These are phyloP conservation scores for Aspergillus incahuasiensis DNA, from an alignment of 495 filamentous ascomycete genomes.

Conservation along the genomic window DNA sequence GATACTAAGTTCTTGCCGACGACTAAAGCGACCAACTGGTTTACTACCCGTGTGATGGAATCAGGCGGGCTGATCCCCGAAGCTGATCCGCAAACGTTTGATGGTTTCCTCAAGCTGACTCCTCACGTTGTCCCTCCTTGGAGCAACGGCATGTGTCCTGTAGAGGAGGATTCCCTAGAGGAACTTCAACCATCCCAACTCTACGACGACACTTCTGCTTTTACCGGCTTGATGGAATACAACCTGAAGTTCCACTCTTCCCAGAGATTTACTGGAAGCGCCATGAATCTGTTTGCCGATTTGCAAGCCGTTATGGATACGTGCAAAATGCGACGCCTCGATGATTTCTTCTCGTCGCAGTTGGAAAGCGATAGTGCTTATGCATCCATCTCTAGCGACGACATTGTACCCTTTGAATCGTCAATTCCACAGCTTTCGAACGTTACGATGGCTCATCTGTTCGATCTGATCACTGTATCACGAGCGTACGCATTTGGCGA, in stretches of 20 bases:
- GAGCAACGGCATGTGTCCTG: slow-evolving; percentile 19
- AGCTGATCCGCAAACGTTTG: slow-evolving; percentile 37
- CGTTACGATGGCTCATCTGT: slow-evolving; percentile 43
- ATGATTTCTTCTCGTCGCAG: slow-evolving; percentile 31
- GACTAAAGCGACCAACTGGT: slow-evolving; percentile 39
- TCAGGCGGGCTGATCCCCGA: slow-evolving; percentile 36
- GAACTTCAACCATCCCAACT: slow-evolving; percentile 26
- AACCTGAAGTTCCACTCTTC: slow-evolving; percentile 27
- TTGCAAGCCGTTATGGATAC: slow-evolving; percentile 36
- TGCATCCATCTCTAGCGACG: slow-evolving; percentile 4
- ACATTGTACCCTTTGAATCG: slow-evolving; percentile 19
- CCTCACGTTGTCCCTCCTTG: slow-evolving; percentile 36
- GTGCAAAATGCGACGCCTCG: slow-evolving; percentile 37
- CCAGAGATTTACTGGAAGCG: slow-evolving; percentile 23
- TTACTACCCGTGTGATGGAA: slow-evolving; percentile 50
- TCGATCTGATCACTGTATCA: slow-evolving; percentile 49
- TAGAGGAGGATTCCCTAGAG: slow-evolving; percentile 20
- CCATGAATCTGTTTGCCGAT: slow-evolving; percentile 29
- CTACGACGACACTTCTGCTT: slow-evolving; percentile 35
- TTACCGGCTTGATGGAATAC: slow-evolving; percentile 35
- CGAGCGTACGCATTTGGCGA: slow-evolving; percentile 46
- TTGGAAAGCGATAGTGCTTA: slow-evolving; percentile 15
- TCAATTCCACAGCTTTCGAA: slow-evolving; percentile 45
- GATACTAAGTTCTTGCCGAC: slow-evolving; percentile 22
- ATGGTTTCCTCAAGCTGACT: slow-evolving; percentile 30